Conservation (phyloP, 2,329 filamentous ascomycete genomes). For the Zalaria sp. region DNA sequence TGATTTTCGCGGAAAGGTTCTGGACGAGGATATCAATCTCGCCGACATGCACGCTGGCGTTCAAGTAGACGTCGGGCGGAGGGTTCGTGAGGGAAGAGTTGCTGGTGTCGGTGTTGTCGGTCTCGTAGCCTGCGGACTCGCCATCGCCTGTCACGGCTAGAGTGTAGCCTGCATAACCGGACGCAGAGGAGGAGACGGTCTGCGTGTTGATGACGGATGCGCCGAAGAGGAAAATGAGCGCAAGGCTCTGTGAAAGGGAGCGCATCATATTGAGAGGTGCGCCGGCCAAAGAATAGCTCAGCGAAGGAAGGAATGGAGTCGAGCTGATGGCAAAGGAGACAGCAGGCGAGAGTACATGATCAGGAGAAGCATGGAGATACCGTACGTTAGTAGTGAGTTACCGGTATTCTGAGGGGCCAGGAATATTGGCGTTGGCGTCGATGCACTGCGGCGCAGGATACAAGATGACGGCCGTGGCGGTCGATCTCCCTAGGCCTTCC, state of each 20-base stretch:
- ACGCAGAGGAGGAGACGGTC: constrained; percentile 15
- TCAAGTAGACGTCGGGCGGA: constrained; percentile 46
- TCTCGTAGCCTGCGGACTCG: constrained; percentile 33
- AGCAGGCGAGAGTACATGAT: too few relatives aligned
- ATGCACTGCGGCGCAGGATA: too few relatives aligned
- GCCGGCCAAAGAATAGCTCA: too few relatives aligned
- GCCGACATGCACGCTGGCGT: constrained; percentile 43
- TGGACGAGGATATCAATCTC: constrained; percentile 45
- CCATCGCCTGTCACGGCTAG: constrained; percentile 17
- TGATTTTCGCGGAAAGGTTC: constrained; percentile 47
- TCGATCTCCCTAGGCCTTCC: too few relatives aligned
- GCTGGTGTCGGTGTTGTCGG: constrained; percentile 7
- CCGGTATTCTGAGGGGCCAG: too few relatives aligned
- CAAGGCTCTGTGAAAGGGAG: background rate
- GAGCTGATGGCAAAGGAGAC: too few relatives aligned
- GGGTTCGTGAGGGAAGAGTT: constrained; percentile 26
- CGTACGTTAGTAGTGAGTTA: too few relatives aligned
- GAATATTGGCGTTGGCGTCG: too few relatives aligned
- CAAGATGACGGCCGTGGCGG: too few relatives aligned
- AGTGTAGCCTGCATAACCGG: constrained; percentile 14
- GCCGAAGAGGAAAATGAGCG: constrained; percentile 1
- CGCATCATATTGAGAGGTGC: background rate
- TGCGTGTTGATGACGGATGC: constrained; percentile 4
- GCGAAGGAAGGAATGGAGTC: too few relatives aligned
- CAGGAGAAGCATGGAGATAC: too few relatives aligned